Evolutionary conservation across 352 stramenopile genomes (phyloP), one percentile per base, ranked within the genome.

Genomic region (Globisporangium cederbergense): DNA sequence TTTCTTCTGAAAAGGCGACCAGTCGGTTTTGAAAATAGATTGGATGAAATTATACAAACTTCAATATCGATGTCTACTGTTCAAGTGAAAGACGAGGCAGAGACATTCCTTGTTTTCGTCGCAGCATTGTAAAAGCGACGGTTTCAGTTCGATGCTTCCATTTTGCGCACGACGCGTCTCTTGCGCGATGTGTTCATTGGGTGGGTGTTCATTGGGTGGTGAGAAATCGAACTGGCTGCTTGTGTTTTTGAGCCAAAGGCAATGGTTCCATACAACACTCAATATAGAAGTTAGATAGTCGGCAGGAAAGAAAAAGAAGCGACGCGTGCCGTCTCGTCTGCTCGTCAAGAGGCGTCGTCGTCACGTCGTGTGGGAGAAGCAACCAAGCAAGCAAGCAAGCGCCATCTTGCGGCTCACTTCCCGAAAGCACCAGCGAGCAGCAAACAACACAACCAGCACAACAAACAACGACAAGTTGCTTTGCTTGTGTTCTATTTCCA

Each of bases 141-240:
- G 40, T 61, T 62, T 62, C 56, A 14, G 49, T 6, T 53, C 40
- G 56, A 62, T 43, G 56, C 56, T 62, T 62, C 56, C 36, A 54
- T 62, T 53, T 49, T 62, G 56, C 56, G 53, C 56, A n/a, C 56
- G 56, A 54, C 56, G 42, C 56, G 56, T 16, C 25, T 32, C 18
- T 50, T 50, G 20, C 40, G 45, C 25, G 28, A 4, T 9, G 30
- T 46, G 25, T 28, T 28, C 25, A 28, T 28, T 28, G 25, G 25
- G 25, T 28, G 25, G 25, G 52, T 57, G 52, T 43, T 58, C 52
- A 58, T 58, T 58, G 52, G 52, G 50, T 58, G 34, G 38, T 30
- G 40, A 49, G 20, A 36, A 36, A 14, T 49, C 34, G 54, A 60
- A 60, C 54, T 60, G 54, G 54, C 54, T 60, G 54, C 32, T 59